Evolutionary conservation across 2,329 filamentous ascomycete genomes (phyloP), one percentile per base, ranked within the genome.

Genomic region (Nemania diffusa): DNA sequence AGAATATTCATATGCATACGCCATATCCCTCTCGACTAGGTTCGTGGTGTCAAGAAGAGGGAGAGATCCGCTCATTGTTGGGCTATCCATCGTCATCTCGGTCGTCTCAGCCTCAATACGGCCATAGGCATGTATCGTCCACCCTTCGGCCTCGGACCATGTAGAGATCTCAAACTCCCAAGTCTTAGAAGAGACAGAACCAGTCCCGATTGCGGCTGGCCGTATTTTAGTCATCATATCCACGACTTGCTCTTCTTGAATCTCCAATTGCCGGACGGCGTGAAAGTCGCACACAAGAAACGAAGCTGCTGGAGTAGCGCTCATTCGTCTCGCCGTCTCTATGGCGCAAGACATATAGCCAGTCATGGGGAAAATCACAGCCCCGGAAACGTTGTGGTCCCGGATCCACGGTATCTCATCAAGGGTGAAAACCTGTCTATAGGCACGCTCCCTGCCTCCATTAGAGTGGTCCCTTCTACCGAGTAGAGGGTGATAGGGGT

Each of bases 381-480:
- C 40, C 1, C 69, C 69, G 15, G 40, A 78, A 71, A 84, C 81
- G 27, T 75, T 73, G 74, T 85, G 84, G 68, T 85, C 82, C 60
- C 82, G 74, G 34, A 83, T 78, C 65, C 85, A 85, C 8, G 84
- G 79, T 26, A 80, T 65, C 37, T 82, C 78, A 4, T 76, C 73
- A 6, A 79, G 66, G 0, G 73, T 72, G 2, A 83, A 72, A 11
- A 80, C 70, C 53, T 82, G 80, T 24, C 79, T 72, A 73, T 78
- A 84, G 5, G 66, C 40, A 0, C 77, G 78, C 11, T 78, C 72
- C 5, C 40, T 62, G 34, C 65, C 69, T 48, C 62, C 62, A n/a
- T 27, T 55, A 32, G 62, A 69, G 5, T 58, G 63, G 20, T 24
- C 65, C 61, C 64, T 70, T 59, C 76, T 29, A 42, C 62, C 57